Conservation (phyloP, 2,329 filamentous ascomycete genomes). For the Talaromyces albobiverticillius region DNA sequence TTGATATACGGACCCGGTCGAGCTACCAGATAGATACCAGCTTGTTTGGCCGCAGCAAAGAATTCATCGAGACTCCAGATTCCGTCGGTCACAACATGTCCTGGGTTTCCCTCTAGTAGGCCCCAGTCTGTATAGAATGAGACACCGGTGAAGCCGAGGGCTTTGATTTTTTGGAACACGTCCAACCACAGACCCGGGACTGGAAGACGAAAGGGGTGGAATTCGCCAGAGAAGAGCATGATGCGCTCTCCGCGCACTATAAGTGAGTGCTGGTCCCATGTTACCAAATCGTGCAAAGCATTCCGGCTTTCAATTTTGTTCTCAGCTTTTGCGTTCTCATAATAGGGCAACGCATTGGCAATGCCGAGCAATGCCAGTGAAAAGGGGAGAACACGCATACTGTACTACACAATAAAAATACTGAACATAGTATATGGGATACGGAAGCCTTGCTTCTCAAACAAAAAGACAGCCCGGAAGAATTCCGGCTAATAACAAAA, state of each 20-base stretch:
- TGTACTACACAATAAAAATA: not conserved
- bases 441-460: not conserved
- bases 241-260: conserved; percentile 63
- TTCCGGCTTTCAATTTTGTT: not conserved
- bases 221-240: conserved; percentile 65
- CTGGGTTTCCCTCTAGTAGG: conserved; percentile 65
- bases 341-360: not conserved
- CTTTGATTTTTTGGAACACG: conserved; percentile 72
- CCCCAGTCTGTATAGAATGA: conserved; percentile 75
- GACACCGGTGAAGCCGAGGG: conserved; percentile 68
- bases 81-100: conserved; percentile 63
- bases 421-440: not conserved
- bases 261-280: conserved; percentile 58
- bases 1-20: conserved; percentile 73
- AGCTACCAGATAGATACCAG: conserved; percentile 74
- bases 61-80: conserved; percentile 68
- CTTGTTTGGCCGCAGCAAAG: conserved; percentile 57
- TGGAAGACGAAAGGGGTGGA: conserved; percentile 62
- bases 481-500: not conserved
- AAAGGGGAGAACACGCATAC: not conserved
- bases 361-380: not conserved
- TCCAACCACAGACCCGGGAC: conserved; percentile 62
- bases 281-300: not conserved
- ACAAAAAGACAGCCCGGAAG: not conserved
- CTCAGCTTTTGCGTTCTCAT: not conserved